A percentile compares a stretch with the other conserved stretches of the same genome.
phyloP scores from a whole-genome alignment of 2,329 filamentous ascomycete species.

The Colletotrichum sp. region DNA sequence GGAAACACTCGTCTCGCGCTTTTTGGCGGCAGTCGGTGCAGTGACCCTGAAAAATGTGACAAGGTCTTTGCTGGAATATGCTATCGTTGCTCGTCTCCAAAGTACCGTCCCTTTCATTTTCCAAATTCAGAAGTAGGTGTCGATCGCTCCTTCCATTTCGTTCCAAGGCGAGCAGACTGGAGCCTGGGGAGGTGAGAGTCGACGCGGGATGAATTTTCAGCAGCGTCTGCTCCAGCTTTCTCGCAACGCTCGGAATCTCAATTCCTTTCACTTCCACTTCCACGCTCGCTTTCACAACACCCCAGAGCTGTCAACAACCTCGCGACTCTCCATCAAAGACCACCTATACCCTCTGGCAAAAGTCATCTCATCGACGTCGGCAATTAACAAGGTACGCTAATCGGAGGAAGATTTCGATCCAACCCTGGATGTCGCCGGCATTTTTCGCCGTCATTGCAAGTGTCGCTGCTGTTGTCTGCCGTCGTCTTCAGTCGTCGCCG shows the following conservation, averaged over 20 bases:
- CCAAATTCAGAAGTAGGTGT: fast-evolving
- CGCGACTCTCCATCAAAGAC: not conserved
- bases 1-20: fast-evolving
- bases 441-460: no score
- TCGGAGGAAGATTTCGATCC: not conserved
- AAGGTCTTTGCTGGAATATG: no score
- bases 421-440: not conserved
- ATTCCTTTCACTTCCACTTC: not conserved
- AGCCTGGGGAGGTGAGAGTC: not conserved
- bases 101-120: fast-evolving
- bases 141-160: not conserved
- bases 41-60: no score
- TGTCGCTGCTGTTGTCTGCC: not conserved
- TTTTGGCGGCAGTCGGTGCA: not conserved
- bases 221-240: fast-evolving
- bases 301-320: not conserved
- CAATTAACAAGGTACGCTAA: not conserved
- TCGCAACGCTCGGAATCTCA: not conserved
- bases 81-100: not conserved
- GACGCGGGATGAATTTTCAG: not conserved
- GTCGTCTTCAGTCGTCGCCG: not conserved
- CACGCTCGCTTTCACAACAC: not conserved
- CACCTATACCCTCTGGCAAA: not conserved
- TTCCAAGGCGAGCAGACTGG: not conserved
- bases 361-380: fast-evolving